Conservation (phyloP, 2,329 filamentous ascomycete genomes). For the Annulohypoxylon truncatum region DNA sequence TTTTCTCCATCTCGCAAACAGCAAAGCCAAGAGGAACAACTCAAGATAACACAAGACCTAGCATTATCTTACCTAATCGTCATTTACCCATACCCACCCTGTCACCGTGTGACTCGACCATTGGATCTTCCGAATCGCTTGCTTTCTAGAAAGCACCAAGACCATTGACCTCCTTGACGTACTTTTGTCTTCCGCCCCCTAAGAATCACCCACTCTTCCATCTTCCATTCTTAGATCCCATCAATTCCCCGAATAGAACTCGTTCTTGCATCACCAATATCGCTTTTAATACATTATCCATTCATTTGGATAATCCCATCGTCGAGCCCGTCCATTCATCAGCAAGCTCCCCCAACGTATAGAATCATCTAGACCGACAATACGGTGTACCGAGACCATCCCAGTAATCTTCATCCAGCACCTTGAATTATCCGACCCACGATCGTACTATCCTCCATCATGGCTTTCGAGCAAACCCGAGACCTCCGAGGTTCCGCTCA, state of each 20-base stretch:
- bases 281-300: conserved; percentile 23
- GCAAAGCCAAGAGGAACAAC: conserved; percentile 13
- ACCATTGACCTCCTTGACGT: conserved; percentile 16
- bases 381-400: not conserved
- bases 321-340: conserved; percentile 3
- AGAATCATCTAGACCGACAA: conserved; percentile 14
- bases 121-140: conserved; percentile 26
- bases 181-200: conserved; percentile 19
- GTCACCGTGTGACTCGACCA: conserved; percentile 44
- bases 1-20: conserved; percentile 38
- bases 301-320: conserved; percentile 6
- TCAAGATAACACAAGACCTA: conserved; percentile 35
- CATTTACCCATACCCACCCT: conserved; percentile 34
- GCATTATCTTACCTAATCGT: conserved; percentile 42
- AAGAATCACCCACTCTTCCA: conserved; percentile 22
- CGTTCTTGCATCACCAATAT: conserved; percentile 13
- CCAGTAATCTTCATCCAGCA: conserved; percentile 8
- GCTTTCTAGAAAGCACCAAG: conserved; percentile 33
- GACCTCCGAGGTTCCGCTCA: conserved; percentile 58
- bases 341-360: not conserved
- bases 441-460: conserved; percentile 28
- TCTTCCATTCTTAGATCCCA: conserved; percentile 13
- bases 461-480: conserved; percentile 51
- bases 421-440: not conserved
- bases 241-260: conserved; percentile 6